Evolutionary conservation across 768 basidiomycete species (phyloP).

Genomic region (Mrakia gelida): DNA sequence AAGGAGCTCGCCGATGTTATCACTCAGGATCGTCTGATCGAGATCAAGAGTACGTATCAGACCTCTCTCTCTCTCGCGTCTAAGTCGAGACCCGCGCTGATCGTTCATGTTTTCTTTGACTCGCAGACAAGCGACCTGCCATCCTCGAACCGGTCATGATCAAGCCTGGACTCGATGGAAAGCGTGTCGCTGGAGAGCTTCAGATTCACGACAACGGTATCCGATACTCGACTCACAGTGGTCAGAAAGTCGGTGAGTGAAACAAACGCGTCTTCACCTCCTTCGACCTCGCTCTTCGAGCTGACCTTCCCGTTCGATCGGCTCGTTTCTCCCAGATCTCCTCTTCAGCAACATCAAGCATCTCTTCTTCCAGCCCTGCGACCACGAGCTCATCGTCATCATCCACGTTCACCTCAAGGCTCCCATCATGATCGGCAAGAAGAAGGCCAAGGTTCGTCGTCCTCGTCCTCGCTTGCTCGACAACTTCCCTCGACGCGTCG

Average conservation of each 20-base stretch:
- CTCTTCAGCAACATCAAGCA: slow-evolving; percentile 97
- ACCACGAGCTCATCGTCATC: slow-evolving; percentile 88
- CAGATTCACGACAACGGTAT: slow-evolving; percentile 98
- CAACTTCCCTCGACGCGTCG: too few relatives aligned
- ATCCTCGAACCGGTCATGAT: slow-evolving; percentile 89
- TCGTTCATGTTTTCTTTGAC: not conserved
- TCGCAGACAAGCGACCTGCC: slow-evolving; percentile 59
- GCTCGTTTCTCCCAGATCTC: slow-evolving; percentile 58
- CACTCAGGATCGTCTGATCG: slow-evolving; percentile 83
- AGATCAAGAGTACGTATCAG: slow-evolving; percentile 62
- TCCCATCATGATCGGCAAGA: slow-evolving; percentile 98
- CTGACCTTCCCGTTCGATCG: not conserved
- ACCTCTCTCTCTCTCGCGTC: not conserved
- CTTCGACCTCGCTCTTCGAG: not conserved
- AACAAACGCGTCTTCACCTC: not conserved
- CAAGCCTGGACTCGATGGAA: slow-evolving; percentile 88
- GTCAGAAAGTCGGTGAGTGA: slow-evolving; percentile 80
- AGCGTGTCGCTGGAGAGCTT: slow-evolving; percentile 84
- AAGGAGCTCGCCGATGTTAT: slow-evolving; percentile 98
- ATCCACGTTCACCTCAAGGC: slow-evolving; percentile 88
- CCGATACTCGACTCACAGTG: slow-evolving; percentile 79
- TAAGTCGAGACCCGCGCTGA: not conserved
- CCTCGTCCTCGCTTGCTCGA: too few relatives aligned
- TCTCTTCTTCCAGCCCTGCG: slow-evolving; percentile 97
- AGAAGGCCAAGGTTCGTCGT: slow-evolving; percentile 78